These are phyloP conservation scores for Perkinsus marinus DNA, from an alignment of 169 alveolate species.

Conservation along the genomic window DNA sequence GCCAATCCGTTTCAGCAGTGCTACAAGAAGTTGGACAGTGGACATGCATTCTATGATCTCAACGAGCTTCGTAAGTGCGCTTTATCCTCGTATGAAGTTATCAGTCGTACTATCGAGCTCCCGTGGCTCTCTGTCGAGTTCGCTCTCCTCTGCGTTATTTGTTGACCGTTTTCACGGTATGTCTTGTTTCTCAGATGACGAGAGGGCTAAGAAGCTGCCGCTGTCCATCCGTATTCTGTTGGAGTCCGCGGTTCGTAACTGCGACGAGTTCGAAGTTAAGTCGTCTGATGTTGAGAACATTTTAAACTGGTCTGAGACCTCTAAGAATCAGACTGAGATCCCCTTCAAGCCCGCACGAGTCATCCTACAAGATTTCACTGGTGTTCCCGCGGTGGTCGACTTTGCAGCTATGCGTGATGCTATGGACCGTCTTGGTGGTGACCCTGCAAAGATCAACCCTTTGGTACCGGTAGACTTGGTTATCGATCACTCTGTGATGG, in stretches of 20 bases:
- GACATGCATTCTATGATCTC: not conserved
- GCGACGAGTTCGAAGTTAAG: slow-evolving; percentile 78
- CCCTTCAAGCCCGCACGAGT: slow-evolving; percentile 94
- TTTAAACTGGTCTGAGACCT: slow-evolving; percentile 67
- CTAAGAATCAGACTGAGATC: slow-evolving; percentile 58
- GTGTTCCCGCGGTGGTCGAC: slow-evolving; percentile 90
- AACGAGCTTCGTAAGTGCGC: not conserved
- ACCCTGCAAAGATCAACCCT: slow-evolving; percentile 81
- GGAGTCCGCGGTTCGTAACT: slow-evolving; percentile 84
- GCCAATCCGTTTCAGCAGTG: not conserved
- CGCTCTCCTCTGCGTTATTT: too few relatives aligned
- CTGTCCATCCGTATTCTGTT: slow-evolving; percentile 74
- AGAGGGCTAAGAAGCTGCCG: slow-evolving; percentile 42
- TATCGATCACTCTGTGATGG: slow-evolving; percentile 88
- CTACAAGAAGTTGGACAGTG: not conserved
- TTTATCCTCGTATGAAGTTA: not conserved
- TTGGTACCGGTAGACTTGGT: slow-evolving; percentile 85
- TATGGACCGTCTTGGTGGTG: slow-evolving; percentile 69
- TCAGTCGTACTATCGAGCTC: not conserved
- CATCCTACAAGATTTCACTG: slow-evolving; percentile 85
- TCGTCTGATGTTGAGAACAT: slow-evolving; percentile 75
- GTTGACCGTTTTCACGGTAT: too few relatives aligned
- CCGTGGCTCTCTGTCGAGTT: too few relatives aligned
- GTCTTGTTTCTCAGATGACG: not conserved
- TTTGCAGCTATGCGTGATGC: slow-evolving; percentile 94